Evolutionary conservation across 257 asterid genomes (phyloP), one percentile per base, ranked within the genome.

Genomic region (Gentiana straminea): DNA sequence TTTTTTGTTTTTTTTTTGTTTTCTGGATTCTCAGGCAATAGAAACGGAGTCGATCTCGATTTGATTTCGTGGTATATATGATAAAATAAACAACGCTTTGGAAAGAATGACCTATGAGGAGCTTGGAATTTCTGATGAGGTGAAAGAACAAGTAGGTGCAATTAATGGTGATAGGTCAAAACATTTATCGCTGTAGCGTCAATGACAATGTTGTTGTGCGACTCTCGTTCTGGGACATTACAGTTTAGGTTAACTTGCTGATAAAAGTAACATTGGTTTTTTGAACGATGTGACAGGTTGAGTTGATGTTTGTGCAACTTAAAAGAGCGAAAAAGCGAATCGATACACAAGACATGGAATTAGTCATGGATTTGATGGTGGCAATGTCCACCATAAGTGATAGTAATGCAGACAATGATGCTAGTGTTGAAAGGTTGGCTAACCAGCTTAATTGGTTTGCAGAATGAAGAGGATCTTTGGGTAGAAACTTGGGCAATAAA

Each of bases 281-380:
- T 24, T 24, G 24, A 24, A 24, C 24, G 10, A 13, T 5, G 8
- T 35, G 35, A 15, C 72, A 90, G 98, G 81, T 87, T 49, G 86
- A 91, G 73, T 62, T 75, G 60, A 73, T 81, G 61, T 67, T 74
- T 6, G 57, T 52, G 49, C 96, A 91, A 51, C 73, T 91, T 13
- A 79, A 58, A 56, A 66, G 91, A 66, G 81, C 95, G 33, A 84
- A 77, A 49, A 75, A 61, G 65, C 59, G 95, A 70, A 75, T 75
- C 0, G 93, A 84, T 41, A 76, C 88, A 0, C 96, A 87, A 64
- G 98, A 91, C 70, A 91, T 91, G 86, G 98, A 91, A 64, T 84
- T 91, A 1, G 68, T 86, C 1, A 87, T 91, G 95, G 98, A 87
- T 70, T 60, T 87, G 70, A 86, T 91, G 95, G 94, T 84, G 50